Evolutionary conservation across 805 yeast genomes (phyloP).

Genomic region (Hanseniaspora osmophila): DNA sequence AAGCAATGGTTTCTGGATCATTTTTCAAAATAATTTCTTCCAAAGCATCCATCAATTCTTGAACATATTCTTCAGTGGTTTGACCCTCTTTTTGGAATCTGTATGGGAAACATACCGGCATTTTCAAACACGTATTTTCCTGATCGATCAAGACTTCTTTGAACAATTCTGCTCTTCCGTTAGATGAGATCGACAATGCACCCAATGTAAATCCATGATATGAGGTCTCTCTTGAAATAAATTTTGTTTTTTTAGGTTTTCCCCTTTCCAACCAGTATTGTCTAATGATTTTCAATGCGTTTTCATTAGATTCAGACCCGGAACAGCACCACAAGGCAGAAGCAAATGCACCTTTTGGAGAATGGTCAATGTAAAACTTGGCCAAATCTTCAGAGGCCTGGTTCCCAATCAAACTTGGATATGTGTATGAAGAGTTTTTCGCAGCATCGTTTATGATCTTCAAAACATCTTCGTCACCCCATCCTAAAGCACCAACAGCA

Average conservation of each 20-base stretch:
- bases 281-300: constrained; percentile 44
- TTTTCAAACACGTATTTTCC: constrained; percentile 14
- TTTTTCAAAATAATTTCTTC: constrained; percentile 29
- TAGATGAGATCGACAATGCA: constrained; percentile 28
- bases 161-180: constrained; percentile 24
- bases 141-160: constrained; percentile 18
- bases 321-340: constrained; percentile 38
- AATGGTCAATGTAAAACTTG: constrained; percentile 26
- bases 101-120: constrained; percentile 25
- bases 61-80: constrained; percentile 27
- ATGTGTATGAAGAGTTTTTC: constrained; percentile 25
- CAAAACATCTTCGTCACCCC: constrained; percentile 24
- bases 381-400: constrained; percentile 30
- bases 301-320: constrained; percentile 60
- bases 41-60: constrained; percentile 26
- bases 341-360: constrained; percentile 26
- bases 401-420: constrained; percentile 22
- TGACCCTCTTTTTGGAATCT: constrained; percentile 21
- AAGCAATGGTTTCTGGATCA: constrained; percentile 31
- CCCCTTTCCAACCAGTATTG: constrained; percentile 33
- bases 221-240: constrained; percentile 30
- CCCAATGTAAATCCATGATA: constrained; percentile 39
- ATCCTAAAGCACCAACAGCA: constrained; percentile 38
- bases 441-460: constrained; percentile 28
- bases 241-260: constrained; percentile 27